phyloP scores from a whole-genome alignment of 176 grass and related monocot genomes.

The Saccharum officinarum region DNA sequence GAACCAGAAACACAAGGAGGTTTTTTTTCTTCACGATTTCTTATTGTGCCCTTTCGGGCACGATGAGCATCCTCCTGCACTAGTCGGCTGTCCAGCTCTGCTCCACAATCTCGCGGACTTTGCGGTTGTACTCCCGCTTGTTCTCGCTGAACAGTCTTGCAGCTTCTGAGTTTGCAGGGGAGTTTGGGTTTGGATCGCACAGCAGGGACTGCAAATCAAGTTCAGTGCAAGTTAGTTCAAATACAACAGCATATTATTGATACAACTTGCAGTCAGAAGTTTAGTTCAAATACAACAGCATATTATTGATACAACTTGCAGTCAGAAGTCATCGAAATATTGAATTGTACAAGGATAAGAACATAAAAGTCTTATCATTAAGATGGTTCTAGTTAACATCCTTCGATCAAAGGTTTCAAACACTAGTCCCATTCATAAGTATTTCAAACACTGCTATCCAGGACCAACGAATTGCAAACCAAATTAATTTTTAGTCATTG shows the following conservation, averaged over 20 bases:
- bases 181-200: constrained; percentile 94
- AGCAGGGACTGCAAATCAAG: constrained; percentile 74
- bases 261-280: too few species aligned
- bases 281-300: too few species aligned
- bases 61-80: not conserved
- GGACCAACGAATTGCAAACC: not conserved
- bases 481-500: not conserved
- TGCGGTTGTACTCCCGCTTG: constrained; percentile 97
- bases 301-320: too few species aligned
- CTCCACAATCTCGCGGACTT: constrained; percentile 86
- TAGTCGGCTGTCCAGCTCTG: constrained; percentile 99
- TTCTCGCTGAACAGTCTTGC: constrained; percentile 95
- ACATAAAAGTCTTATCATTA: not conserved
- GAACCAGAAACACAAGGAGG: constrained; percentile 31
- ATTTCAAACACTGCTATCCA: not conserved
- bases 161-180: constrained; percentile 92
- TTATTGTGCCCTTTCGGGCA: constrained; percentile 46
- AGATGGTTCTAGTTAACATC: not conserved
- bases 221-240: too few species aligned
- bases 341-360: not conserved
- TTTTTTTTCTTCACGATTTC: not conserved
- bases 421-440: not conserved
- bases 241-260: too few species aligned
- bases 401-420: not conserved
- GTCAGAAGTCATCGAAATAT: too few species aligned